Evolutionary conservation across 1,139 yeast genomes (phyloP), one percentile per base, ranked within the genome.

Genomic region (Sugiyamaella pinicola): DNA sequence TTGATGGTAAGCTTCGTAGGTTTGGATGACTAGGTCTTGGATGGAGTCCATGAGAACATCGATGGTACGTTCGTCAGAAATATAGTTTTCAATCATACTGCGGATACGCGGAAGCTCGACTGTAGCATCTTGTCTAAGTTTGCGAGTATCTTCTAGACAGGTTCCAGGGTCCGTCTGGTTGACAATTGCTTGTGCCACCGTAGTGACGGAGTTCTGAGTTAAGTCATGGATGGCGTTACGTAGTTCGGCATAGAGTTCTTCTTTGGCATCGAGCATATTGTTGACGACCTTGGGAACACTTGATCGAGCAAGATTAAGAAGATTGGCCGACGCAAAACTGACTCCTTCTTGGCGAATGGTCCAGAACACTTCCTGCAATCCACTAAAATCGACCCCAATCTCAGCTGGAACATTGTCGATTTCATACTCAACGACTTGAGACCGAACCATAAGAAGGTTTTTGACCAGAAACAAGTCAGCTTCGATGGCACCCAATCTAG

Each of bases 191-290:
- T 64, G 62, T n/a, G 66, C 59, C 24, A 69, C 61, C 12, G 59
- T 51, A 34, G 62, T 61, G 2, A 75, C 73, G 2, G 77, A 72
- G 13, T 69, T 68, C 47, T 73, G 76, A 0, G 83, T 79, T 56
- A 88, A 83, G 22, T 79, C 82, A 57, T 84, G 85, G 18, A 89
- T 87, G 1, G 84, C 75, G 58, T 81, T 82, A 59, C 91, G 79
- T 58, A 91, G 75, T 60, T 86, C 91, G 17, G 82, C 75, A 60
- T 86, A 87, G 35, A 90, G 74, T 67, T 90, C 97, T 18, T 71
- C 76, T 60, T 88, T 82, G 19, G 96, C 95, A 69, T 91, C 97
- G 47, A 85, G 80, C 88, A 85, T 86, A 66, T 87, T 85, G 62
- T 83, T 85, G 10, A 87, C 85, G n/a, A 89, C 88, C 58, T 81